These are phyloP conservation scores for Calocybe cyanea DNA, from an alignment of 768 basidiomycete species.

Conservation along the genomic window DNA sequence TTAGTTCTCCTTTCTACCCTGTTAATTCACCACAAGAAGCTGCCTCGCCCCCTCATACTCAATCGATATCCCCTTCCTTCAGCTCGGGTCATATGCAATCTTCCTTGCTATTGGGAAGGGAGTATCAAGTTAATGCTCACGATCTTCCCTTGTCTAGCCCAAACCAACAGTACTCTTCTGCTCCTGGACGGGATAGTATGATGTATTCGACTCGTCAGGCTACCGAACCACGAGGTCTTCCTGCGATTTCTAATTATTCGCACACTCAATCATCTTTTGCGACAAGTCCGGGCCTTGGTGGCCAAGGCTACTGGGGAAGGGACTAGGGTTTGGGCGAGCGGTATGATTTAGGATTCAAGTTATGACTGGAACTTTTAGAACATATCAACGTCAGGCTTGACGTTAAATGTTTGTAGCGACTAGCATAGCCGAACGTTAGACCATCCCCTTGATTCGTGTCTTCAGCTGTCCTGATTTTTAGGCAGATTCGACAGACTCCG, in stretches of 20 bases:
- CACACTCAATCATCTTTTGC: constrained; percentile 12
- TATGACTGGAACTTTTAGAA: too few relatives aligned
- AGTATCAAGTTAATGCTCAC: constrained; percentile 20
- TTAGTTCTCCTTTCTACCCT: constrained; percentile 58
- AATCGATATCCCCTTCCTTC: constrained; percentile 21
- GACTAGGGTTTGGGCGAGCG: too few relatives aligned
- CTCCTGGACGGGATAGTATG: constrained; percentile 15
- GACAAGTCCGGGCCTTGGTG: constrained; percentile 7
- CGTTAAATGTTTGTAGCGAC: too few relatives aligned
- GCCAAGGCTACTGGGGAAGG: constrained; percentile 19
- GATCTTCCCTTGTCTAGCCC: constrained; percentile 24
- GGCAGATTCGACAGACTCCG: too few relatives aligned
- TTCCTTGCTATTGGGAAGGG: constrained; percentile 10
- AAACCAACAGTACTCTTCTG: constrained; percentile 19
- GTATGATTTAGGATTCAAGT: too few relatives aligned
- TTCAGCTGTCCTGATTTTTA: too few relatives aligned
- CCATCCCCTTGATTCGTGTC: too few relatives aligned
- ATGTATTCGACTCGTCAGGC: constrained; percentile 17
- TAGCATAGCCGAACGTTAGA: too few relatives aligned
- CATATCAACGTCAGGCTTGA: too few relatives aligned
- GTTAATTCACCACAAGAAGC: constrained; percentile 27
- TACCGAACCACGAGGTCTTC: constrained; percentile 15
- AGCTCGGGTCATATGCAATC: constrained; percentile 24
- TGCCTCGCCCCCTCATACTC: constrained; percentile 23
- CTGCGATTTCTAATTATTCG: constrained; percentile 17